These are phyloP conservation scores for Scenedesmus sp. DNA, from an alignment of 163 green algal genomes.

Conservation along the genomic window DNA sequence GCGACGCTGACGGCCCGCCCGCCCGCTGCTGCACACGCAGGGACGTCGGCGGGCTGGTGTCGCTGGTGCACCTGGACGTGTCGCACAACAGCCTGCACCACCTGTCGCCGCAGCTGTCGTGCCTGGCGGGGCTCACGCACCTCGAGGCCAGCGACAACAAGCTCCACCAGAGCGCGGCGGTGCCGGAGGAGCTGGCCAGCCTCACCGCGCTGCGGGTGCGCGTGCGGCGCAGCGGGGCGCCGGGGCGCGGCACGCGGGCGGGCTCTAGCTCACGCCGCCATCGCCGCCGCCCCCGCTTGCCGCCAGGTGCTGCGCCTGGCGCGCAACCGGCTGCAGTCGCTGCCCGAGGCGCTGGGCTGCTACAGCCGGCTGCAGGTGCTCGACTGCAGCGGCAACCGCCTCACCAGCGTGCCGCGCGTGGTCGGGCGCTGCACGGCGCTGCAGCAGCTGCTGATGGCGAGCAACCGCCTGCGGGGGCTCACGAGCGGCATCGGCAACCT, in stretches of 20 bases:
- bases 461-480: conserved; percentile 44
- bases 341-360: conserved; percentile 39
- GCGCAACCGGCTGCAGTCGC: conserved; percentile 44
- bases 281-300: not conserved
- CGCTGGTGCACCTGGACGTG: conserved; percentile 40
- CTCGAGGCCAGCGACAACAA: conserved; percentile 46
- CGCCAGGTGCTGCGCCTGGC: conserved; percentile 36
- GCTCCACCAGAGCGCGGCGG: conserved; percentile 44
- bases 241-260: too few species aligned
- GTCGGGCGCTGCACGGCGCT: conserved; percentile 44
- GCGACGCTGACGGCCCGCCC: too few species aligned
- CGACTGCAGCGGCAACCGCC: conserved; percentile 42
- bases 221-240: not conserved
- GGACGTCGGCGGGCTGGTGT: conserved; percentile 22
- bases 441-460: conserved; percentile 39
- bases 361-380: conserved; percentile 24
- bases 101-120: conserved; percentile 28
- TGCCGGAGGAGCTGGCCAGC: conserved; percentile 36
- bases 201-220: conserved; percentile 31
- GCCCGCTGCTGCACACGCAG: too few species aligned
- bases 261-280: too few species aligned
- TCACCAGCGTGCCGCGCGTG: conserved; percentile 30
- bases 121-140: conserved; percentile 20
- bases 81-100: conserved; percentile 47
- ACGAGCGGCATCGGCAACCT: conserved; percentile 47